Conservation (phyloP, 768 basidiomycete species). For the Tephrocybe sp. region DNA sequence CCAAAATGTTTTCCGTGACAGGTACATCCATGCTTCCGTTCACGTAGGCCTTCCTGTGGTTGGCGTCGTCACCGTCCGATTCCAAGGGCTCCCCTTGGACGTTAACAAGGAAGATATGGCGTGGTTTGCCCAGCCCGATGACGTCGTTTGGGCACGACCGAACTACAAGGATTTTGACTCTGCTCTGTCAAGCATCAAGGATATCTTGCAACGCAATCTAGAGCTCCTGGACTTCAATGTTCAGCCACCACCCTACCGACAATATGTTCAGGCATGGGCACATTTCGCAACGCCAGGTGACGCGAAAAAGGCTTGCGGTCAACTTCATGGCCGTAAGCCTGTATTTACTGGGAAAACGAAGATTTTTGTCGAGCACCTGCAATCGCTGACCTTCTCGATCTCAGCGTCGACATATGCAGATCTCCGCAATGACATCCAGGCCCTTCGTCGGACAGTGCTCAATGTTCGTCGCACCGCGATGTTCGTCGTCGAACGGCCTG, state of each 20-base stretch:
- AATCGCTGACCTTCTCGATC: conserved; percentile 48
- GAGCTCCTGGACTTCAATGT: conserved; percentile 42
- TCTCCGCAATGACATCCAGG: conserved; percentile 42
- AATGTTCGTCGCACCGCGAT: conserved; percentile 28
- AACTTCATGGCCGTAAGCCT: conserved; percentile 46
- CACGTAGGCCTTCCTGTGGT: conserved; percentile 60
- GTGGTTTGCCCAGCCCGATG: conserved; percentile 44
- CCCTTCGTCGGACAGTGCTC: conserved; percentile 37
- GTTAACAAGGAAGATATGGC: conserved; percentile 39
- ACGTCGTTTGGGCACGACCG: conserved; percentile 49
- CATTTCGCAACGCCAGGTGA: conserved; percentile 48
- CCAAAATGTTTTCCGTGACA: conserved; percentile 33
- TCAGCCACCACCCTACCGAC: conserved; percentile 46
- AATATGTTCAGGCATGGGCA: conserved; percentile 51
- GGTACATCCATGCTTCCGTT: conserved; percentile 42
- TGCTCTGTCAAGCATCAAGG: conserved; percentile 34
- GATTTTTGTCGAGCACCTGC: conserved; percentile 52
- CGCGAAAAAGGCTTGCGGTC: conserved; percentile 48
- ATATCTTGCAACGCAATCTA: conserved; percentile 35
- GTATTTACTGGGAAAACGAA: conserved; percentile 41
- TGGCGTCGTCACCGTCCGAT: conserved; percentile 58
- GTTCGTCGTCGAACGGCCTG: conserved; percentile 16
- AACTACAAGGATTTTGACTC: conserved; percentile 41
- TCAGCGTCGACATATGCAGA: conserved; percentile 33
- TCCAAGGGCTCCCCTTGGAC: conserved; percentile 50